A percentile compares a stretch with the other conserved stretches of the same genome.
Evolutionary conservation across 1,284 basidiomycete genomes (phyloP).

Genomic region (Vanrija sp.): DNA sequence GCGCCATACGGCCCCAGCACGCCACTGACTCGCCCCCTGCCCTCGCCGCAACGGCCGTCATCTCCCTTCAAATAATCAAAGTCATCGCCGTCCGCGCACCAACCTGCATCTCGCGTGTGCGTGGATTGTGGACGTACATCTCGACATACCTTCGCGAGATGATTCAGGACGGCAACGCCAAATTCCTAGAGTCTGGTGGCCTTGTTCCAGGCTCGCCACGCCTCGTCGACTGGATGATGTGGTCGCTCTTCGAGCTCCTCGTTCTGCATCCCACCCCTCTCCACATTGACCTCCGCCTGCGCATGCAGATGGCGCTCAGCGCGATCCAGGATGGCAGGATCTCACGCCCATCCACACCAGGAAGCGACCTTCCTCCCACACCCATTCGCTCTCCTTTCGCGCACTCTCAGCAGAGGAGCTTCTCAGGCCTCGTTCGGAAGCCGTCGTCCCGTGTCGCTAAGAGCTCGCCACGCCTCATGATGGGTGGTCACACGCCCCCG

Average conservation of each 20-base stretch:
- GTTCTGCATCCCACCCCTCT: conserved; percentile 63
- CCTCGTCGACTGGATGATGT: conserved; percentile 63
- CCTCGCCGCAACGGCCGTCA: conserved; percentile 38
- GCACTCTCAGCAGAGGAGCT: background rate
- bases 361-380: background rate
- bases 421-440: too few relatives aligned
- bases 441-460: too few relatives aligned
- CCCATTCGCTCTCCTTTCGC: background rate
- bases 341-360: background rate
- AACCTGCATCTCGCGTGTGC: conserved; percentile 26
- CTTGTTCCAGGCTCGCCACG: conserved; percentile 11
- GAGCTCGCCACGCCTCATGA: too few relatives aligned
- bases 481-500: too few relatives aligned
- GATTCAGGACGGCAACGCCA: conserved; percentile 23
- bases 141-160: conserved; percentile 15
- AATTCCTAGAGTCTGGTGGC: conserved; percentile 11
- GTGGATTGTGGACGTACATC: conserved; percentile 39
- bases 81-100: conserved; percentile 60
- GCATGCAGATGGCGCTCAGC: conserved; percentile 50
- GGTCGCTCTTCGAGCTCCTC: conserved; percentile 67
- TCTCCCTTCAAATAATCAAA: conserved; percentile 66
- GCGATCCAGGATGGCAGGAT: conserved; percentile 2
- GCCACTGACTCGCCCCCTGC: conserved; percentile 1
- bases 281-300: conserved; percentile 60
- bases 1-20: background rate